A percentile compares a stretch with the other conserved stretches of the same genome.
Evolutionary conservation across 1,284 basidiomycete species (phyloP).

Genomic region (Puccinia polysora): DNA sequence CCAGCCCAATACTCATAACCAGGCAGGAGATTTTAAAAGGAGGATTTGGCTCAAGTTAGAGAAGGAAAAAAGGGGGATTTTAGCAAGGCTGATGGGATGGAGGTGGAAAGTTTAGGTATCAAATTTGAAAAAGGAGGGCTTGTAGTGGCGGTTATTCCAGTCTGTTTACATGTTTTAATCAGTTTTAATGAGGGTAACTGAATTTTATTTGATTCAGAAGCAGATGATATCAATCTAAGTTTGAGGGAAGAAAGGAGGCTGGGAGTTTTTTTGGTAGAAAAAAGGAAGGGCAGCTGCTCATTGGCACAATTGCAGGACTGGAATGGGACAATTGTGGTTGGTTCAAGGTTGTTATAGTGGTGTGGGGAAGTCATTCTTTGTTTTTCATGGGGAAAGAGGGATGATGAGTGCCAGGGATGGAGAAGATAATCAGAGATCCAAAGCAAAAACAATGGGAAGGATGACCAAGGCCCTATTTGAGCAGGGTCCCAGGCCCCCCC

Average conservation of each 20-base stretch:
- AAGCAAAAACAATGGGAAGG: too few relatives aligned
- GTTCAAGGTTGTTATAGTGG: neutral
- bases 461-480: too few relatives aligned
- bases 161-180: neutral
- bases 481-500: too few relatives aligned
- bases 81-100: neutral
- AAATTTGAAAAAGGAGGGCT: neutral
- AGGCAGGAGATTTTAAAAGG: constrained; percentile 18
- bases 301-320: neutral
- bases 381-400: too few relatives aligned
- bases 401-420: too few relatives aligned
- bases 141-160: neutral
- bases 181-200: neutral
- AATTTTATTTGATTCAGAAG: neutral
- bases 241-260: constrained; percentile 25
- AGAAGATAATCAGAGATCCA: too few relatives aligned
- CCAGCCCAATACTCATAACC: constrained; percentile 41
- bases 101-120: too few relatives aligned
- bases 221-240: neutral
- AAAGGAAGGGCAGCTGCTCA: neutral
- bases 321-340: neutral
- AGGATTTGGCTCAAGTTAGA: constrained; percentile 28
- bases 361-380: constrained; percentile 11
- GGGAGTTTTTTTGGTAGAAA: neutral
- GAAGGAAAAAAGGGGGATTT: constrained; percentile 1